phyloP scores from a whole-genome alignment of 306 rosid species.

The Prunus davidiana region DNA sequence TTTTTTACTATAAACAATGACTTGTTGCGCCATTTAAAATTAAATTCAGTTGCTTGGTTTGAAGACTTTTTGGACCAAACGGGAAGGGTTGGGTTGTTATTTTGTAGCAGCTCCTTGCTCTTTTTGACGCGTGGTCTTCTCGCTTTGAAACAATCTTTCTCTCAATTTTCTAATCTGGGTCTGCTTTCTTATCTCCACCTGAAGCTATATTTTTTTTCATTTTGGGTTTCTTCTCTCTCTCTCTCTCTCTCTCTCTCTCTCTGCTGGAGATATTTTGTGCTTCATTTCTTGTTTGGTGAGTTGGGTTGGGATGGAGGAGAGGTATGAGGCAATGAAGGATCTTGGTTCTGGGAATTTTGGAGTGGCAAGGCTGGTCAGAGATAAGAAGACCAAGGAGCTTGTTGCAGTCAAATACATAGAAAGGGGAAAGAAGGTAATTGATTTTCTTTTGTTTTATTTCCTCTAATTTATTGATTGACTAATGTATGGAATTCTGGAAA shows the following conservation, averaged over 20 bases:
- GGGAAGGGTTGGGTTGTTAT: neutral
- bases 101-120: conserved; percentile 4
- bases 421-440: conserved; percentile 75
- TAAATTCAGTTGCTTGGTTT: neutral
- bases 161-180: conserved; percentile 1
- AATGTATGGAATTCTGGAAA: neutral
- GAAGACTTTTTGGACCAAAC: neutral
- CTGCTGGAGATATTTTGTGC: neutral
- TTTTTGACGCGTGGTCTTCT: conserved; percentile 17
- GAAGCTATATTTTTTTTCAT: neutral
- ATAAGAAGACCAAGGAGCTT: conserved; percentile 71
- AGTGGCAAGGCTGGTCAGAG: conserved; percentile 81
- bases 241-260: neutral
- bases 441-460: neutral
- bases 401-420: conserved; percentile 88
- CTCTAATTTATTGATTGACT: neutral
- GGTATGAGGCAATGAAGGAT: conserved; percentile 69
- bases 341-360: conserved; percentile 90
- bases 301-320: conserved; percentile 54
- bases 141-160: neutral
- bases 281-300: neutral
- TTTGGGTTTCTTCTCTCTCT: neutral
- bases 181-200: neutral
- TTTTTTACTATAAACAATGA: neutral
- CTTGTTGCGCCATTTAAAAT: neutral